Evolutionary conservation across 2,329 filamentous ascomycete species (phyloP), one percentile per base, ranked within the genome.

Genomic region (Monilinia fructicola): DNA sequence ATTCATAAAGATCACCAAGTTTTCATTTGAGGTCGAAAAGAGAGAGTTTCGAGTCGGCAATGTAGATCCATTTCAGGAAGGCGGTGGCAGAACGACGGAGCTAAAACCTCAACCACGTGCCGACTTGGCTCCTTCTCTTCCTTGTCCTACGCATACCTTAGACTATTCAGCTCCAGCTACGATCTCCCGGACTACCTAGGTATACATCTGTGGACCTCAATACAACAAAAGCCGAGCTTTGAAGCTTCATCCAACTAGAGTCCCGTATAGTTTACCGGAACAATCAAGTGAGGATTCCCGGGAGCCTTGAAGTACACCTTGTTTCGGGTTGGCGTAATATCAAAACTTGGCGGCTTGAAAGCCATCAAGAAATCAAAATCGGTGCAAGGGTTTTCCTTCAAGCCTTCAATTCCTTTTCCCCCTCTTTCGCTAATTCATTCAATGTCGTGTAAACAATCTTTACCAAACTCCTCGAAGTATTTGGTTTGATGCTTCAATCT

Each of bases 381-480:
- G 21, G 21, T 18, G 14, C 4, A 40, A 2, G 14, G 38, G 38
- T 40, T 12, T 9, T 40, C 38, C 11, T 14, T 14, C 28, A 38
- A 48, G 44, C 28, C 44, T 60, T 11, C 44, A 54, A 18, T 54
- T n/a, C 6, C 21, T 38, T 40, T 26, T 60, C 18, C 56, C 56
- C 58, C 44, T 50, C 44, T 60, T 60, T 48, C 28, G 31, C 44
- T 1, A 60, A 35, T 26, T 60, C 21, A 35, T 26, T 60, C 4
- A 21, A 60, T 60, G 58, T 48, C 26, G 58, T 60, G 58, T 60
- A 60, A 60, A n/a, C 28, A 60, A 26, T 21, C 28, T 38, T 50
- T 26, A 60, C 58, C 58, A 50, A 38, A 60, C 44, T 60, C 9
- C 58, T 35, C 21, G 12, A 16, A 60, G 4, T 23, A 10, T 35